These are phyloP conservation scores for Paralagenidium karlingii DNA, from an alignment of 352 stramenopile genomes.

Conservation along the genomic window DNA sequence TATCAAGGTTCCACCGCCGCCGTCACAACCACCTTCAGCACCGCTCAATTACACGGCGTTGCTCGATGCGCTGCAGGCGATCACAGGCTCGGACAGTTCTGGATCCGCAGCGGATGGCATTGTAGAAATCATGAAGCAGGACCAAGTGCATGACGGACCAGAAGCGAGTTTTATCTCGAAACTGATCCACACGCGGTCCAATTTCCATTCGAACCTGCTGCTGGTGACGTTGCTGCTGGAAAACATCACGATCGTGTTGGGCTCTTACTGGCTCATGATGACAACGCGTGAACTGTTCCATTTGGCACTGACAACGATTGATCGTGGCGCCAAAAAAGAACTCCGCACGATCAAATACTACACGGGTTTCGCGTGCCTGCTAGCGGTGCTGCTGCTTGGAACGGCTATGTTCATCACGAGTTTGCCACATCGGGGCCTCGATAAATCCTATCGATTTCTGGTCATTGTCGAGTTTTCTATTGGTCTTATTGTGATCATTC, in stretches of 20 bases:
- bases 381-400: background rate
- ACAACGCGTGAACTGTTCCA: background rate
- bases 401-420: background rate
- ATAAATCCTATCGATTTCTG: background rate
- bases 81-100: too few species aligned
- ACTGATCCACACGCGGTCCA: constrained; percentile 28
- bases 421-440: background rate
- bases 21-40: constrained; percentile 1
- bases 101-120: constrained; percentile 11
- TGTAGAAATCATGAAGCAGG: constrained; percentile 16
- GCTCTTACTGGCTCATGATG: constrained; percentile 4
- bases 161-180: constrained; percentile 55
- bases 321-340: background rate
- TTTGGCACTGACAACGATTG: background rate
- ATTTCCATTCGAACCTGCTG: constrained; percentile 20
- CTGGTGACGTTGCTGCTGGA: constrained; percentile 32
- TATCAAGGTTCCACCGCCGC: constrained; percentile 4
- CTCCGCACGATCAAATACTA: background rate
- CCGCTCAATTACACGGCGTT: too few species aligned
- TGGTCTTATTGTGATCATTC: background rate
- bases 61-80: too few species aligned
- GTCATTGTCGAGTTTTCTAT: background rate
- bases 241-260: constrained; percentile 52
- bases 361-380: background rate
- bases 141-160: constrained; percentile 30